Evolutionary conservation across 331 rosid genomes (phyloP).

Genomic region (Erythrophleum ivorense): DNA sequence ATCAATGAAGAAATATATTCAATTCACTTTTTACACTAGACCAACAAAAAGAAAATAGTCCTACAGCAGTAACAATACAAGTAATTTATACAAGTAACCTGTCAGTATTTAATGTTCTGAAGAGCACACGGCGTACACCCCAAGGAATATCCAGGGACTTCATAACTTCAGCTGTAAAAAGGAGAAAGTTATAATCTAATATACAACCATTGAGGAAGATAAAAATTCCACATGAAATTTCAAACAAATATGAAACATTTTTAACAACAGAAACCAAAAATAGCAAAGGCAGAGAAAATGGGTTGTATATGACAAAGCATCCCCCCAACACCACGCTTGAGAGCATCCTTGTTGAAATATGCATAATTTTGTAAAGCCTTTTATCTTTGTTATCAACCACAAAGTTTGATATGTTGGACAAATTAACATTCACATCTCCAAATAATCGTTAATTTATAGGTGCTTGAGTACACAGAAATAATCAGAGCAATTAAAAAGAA

Average conservation of each 20-base stretch:
- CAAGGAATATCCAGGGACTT: constrained; percentile 73
- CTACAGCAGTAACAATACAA: not conserved
- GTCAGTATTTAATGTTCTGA: constrained; percentile 87
- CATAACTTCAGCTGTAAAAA: constrained; percentile 83
- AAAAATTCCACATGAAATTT: constrained; percentile 1
- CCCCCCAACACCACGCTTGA: constrained; percentile 25
- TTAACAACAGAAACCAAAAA: constrained; percentile 18
- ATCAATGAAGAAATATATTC: not conserved
- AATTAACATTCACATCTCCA: not conserved
- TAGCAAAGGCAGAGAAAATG: not conserved
- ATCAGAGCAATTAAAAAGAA: not conserved
- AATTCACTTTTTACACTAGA: constrained; percentile 1
- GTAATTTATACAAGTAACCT: constrained; percentile 50
- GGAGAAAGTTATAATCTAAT: not conserved
- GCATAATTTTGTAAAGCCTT: not conserved
- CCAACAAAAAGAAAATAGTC: constrained; percentile 31
- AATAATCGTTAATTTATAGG: not conserved
- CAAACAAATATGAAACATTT: not conserved
- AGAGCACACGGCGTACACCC: constrained; percentile 87
- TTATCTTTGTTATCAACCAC: not conserved
- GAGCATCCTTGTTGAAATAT: constrained; percentile 6
- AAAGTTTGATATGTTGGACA: not conserved
- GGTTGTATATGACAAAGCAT: constrained; percentile 22
- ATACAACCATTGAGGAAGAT: not conserved
- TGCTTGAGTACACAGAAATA: not conserved